Base-by-base conservation (phyloP, 2,329 filamentous ascomycete genomes). In the Colletotrichum sp. region DNA sequence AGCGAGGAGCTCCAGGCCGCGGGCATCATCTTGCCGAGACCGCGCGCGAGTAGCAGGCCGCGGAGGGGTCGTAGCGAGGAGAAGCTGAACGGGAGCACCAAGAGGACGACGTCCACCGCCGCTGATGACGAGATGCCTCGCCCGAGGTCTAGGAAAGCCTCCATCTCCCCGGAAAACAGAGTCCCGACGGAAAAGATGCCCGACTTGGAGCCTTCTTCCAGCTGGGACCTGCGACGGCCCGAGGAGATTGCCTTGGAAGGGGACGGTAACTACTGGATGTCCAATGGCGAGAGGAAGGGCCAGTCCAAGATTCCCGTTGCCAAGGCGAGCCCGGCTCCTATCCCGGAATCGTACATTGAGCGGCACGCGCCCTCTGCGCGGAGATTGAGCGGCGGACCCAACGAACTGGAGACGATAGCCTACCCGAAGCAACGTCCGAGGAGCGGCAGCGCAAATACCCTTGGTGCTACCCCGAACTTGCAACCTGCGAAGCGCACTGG, bases 1-100 rank as follows among this genome's bases (percentile, higher is more conserved):
- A 96, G 88, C 79, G 90, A 93, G 81, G 95, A 97, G 84, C 89
- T 97, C 77, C 93, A 95, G 83, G 94, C 94, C 75, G 94, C 94
- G 8, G 95, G 95, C 34, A 92, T 96, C 79, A 87, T 90, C 67
- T 81, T 93, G 76, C 88, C 92, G 77, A 85, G 88, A 80, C 81
- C 89, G 36, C 86, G 91, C 78, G 86, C 91, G 68, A 85, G 89
- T 68, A 90, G 91, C 85, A 87, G 88, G 78, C 84, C 84, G 67
- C 84, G 84, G 77, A 82, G 83, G 77, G 88, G 86, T 74, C 89
- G 85, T 78, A 89, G 82, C 81, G 84, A 84, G 73, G 81, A 84
- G 63, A 75, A 80, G 77, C 32, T 80, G 67, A 81, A 82, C 60
- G 78, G 82, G n/a, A 67, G 66, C 75, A 71, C 77, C 52, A 81